These are phyloP conservation scores for Tolypocladium amazonense DNA, from an alignment of 2,329 filamentous ascomycete species.

Conservation along the genomic window DNA sequence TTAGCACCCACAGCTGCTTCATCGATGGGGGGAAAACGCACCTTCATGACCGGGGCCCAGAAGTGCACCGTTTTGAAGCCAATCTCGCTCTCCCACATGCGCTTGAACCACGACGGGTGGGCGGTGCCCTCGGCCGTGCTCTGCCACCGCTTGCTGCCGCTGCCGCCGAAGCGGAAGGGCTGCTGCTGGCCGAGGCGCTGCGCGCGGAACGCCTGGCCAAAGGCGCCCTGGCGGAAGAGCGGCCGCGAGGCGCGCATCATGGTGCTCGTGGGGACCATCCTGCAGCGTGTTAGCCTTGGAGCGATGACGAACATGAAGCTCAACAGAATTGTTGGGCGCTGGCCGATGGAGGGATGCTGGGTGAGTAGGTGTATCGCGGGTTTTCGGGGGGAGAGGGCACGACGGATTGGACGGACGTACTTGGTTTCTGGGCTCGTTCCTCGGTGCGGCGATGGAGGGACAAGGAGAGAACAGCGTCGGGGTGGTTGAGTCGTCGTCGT, in stretches of 20 bases:
- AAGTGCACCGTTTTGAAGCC: slow-evolving; percentile 95
- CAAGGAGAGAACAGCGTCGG: not conserved
- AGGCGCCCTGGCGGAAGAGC: slow-evolving; percentile 39
- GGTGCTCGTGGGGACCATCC: slow-evolving; percentile 35
- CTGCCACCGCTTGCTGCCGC: slow-evolving; percentile 52
- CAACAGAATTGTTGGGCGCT: not conserved
- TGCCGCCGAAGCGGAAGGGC: slow-evolving; percentile 26
- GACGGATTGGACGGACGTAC: not conserved
- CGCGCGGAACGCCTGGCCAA: slow-evolving; percentile 37
- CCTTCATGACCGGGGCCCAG: slow-evolving; percentile 93
- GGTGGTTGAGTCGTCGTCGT: not conserved
- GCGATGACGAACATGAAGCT: not conserved
- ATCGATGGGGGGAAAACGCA: too few species aligned
- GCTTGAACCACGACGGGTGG: slow-evolving; percentile 53
- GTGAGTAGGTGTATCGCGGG: not conserved
- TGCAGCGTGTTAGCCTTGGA: slow-evolving; percentile 4
- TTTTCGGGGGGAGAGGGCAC: not conserved
- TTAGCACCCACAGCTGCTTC: slow-evolving; percentile 1
- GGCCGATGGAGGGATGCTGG: not conserved
- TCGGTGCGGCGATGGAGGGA: not conserved
- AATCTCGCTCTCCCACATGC: slow-evolving; percentile 73
- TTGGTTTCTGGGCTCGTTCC: not conserved
- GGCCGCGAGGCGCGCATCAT: slow-evolving; percentile 46
- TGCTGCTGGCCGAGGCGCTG: slow-evolving; percentile 10
- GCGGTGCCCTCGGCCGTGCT: slow-evolving; percentile 48